Evolutionary conservation across 2,329 filamentous ascomycete genomes (phyloP), one percentile per base, ranked within the genome.

Genomic region (Colletotrichum scovillei): DNA sequence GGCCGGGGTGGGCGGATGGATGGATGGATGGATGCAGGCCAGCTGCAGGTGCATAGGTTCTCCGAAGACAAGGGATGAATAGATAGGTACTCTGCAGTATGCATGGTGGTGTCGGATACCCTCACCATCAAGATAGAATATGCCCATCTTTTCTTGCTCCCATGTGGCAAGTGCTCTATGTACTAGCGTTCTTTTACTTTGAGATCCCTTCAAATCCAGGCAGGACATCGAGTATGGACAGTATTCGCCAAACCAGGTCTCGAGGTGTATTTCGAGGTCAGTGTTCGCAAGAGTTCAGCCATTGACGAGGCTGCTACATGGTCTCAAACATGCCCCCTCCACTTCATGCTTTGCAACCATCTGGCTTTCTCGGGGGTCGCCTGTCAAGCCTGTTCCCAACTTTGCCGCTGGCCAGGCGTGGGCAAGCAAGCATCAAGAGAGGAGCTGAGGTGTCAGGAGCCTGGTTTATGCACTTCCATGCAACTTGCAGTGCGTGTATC

Each of bases 291-390:
- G 32, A 65, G 32, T 57, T 65, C 7, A 55, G 52, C 52, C 26
- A 59, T 46, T 55, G 52, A 32, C n/a, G 24, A 52, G 67, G 66
- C 60, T 69, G 70, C 68, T 56, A 70, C 67, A 68, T 70, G 55
- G 67, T 69, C 71, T 73, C 71, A 73, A 71, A 73, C 71, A 66
- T 38, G 52, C 53, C 60, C 71, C 70, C 67, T 58, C 70, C 60
- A 65, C 56, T 57, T 60, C 56, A 57, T 63, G 57, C 63, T 49
- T 58, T 65, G 53, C 65, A 53, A 42, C 62, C 42, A 62, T 42
- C 62, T 30, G 7, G 42, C 42, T 22, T n/a, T 49, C 19, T 49
- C 42, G 42, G 42, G 42, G 42, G 19, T 49, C 42, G 42, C 42
- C 42, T 62, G 52, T 62, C 57, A 58, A 46, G 58, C 58, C 38